Conservation (phyloP, 176 grass and related monocot genomes). For the Dendrocalamus sinicus region DNA sequence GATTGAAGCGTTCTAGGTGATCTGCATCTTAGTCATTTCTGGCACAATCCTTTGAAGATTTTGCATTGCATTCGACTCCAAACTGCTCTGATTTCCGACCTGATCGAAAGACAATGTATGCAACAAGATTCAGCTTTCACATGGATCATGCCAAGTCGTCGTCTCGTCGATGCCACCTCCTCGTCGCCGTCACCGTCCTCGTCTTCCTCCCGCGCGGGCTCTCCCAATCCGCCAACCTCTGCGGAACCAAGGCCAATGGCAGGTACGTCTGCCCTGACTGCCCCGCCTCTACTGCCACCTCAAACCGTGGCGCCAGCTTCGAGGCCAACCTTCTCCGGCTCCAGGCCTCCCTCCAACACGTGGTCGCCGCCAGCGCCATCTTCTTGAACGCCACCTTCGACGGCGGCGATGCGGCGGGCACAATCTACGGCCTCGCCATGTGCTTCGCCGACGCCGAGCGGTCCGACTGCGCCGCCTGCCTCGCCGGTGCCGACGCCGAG, state of each 20-base stretch:
- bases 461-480: constrained; percentile 37
- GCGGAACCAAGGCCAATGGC: constrained; percentile 29
- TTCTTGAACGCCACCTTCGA: constrained; percentile 43
- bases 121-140: constrained; percentile 1
- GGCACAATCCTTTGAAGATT: no score
- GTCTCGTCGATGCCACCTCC: background rate
- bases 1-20: no score
- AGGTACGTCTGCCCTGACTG: constrained; percentile 35
- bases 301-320: constrained; percentile 12
- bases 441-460: constrained; percentile 29
- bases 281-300: constrained; percentile 21
- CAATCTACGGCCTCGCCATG: constrained; percentile 47
- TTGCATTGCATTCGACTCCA: no score
- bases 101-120: no score
- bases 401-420: background rate
- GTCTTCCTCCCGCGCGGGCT: background rate
- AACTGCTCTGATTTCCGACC: no score
- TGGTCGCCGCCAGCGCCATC: background rate
- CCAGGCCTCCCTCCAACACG: constrained; percentile 17
- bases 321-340: constrained; percentile 47
- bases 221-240: constrained; percentile 10
- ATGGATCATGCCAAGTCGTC: background rate
- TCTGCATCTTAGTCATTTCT: no score
- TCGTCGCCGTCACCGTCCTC: background rate
- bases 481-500: constrained; percentile 1